Evolutionary conservation across 2,329 filamentous ascomycete species (phyloP), one percentile per base, ranked within the genome.

Genomic region (Trichoderma sp.): DNA sequence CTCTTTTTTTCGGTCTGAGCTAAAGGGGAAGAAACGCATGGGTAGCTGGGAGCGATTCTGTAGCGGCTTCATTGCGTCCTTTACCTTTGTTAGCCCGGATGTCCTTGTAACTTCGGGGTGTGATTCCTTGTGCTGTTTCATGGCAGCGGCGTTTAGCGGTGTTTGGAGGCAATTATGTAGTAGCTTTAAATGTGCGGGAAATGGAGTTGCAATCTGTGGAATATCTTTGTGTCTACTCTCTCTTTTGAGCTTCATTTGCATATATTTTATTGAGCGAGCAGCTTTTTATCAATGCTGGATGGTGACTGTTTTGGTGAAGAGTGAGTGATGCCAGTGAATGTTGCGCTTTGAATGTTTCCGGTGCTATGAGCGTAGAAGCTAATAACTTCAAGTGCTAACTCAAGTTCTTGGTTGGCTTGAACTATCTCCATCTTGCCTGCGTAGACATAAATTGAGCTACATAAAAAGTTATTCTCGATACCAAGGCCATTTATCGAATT

Each of bases 101-200:
- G 78, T 78, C 45, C 45, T 72, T 56, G 66, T 59, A 33, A 24
- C 38, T 14, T 56, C 12, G 27, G 31, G 33, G 53, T 45, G n/a
- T 68, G 38, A 29, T 67, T 62, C 50, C 35, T 63, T 79, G 76
- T 79, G 79, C 76, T 81, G 78, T 82, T 65, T 65, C 80, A 83
- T 82, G 79, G 82, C 81, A 83, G 79, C 75, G 82, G 82, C 79
- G 82, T 82, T 81, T 78, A 76, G 73, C 12, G 79, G 80, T 82
- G 77, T 81, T 79, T 78, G 78, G 79, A 77, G 79, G 33, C 80
- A 63, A 81, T 80, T 78, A 78, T 73, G 76, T 81, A 82, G 82
- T 76, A 77, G 80, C 80, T 79, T 71, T 83, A 63, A 80, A 78
- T 79, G 74, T 60, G 60, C 69, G 71, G 65, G 59, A 31, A 67